Conservation (phyloP, 495 filamentous ascomycete species). For the Aspergillus kassunensis region DNA sequence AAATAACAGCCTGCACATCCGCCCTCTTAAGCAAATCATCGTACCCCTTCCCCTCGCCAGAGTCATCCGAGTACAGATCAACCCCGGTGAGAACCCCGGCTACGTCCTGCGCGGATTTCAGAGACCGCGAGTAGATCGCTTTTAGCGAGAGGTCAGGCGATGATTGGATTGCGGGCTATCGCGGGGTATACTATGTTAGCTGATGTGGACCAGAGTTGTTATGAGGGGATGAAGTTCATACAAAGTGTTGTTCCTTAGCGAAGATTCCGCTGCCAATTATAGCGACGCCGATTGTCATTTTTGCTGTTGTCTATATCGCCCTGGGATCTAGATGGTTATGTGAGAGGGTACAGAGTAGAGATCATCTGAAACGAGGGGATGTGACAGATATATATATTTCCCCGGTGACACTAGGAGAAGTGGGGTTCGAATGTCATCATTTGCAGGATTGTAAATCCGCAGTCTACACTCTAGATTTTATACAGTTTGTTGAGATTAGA, state of each 20-base stretch:
- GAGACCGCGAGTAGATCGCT: constrained; percentile 60
- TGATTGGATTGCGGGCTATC: constrained; percentile 50
- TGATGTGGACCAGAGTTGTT: background rate
- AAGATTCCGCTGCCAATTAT: constrained; percentile 63
- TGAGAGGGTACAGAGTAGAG: background rate
- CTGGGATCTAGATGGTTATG: background rate
- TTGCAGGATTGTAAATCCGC: too few relatives aligned
- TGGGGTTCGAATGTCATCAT: too few relatives aligned
- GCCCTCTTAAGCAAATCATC: constrained; percentile 57
- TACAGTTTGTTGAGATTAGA: too few relatives aligned
- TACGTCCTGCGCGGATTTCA: constrained; percentile 46
- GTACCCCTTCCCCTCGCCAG: constrained; percentile 47
- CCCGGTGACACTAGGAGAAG: too few relatives aligned
- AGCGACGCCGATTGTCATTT: constrained; percentile 52
- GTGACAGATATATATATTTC: too few relatives aligned
- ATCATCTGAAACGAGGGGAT: too few relatives aligned
- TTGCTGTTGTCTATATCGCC: background rate
- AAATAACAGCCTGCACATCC: constrained; percentile 66
- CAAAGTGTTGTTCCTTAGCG: constrained; percentile 42
- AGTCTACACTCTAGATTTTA: too few relatives aligned
- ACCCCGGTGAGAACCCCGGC: constrained; percentile 33
- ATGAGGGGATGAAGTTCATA: constrained; percentile 14
- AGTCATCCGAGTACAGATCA: constrained; percentile 61
- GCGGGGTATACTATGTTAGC: background rate
- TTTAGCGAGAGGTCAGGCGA: constrained; percentile 46